phyloP scores from a whole-genome alignment of 116 monocot species.

The Posidonia oceanica region DNA sequence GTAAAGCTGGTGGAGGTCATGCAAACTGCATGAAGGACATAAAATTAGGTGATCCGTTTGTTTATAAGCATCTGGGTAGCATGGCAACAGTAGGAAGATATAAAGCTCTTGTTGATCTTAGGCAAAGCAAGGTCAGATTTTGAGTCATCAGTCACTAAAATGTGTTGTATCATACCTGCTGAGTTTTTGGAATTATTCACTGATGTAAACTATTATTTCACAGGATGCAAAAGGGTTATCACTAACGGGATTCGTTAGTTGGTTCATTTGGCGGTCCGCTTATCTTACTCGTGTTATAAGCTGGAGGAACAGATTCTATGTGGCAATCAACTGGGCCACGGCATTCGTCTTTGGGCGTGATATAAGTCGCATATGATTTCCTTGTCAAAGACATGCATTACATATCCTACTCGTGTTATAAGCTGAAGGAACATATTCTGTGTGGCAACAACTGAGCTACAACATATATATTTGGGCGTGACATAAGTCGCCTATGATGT shows the following conservation, averaged over 20 bases:
- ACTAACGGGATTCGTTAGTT: constrained; percentile 58
- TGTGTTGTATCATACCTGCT: background rate
- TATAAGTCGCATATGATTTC: constrained; percentile 43
- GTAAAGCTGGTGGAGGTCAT: constrained; percentile 39
- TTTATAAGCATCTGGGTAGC: constrained; percentile 67
- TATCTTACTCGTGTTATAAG: constrained; percentile 70
- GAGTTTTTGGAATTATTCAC: background rate
- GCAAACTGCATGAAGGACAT: constrained; percentile 29
- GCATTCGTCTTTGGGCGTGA: constrained; percentile 77
- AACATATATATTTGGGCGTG: constrained; percentile 17
- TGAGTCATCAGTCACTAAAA: background rate
- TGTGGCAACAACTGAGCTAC: constrained; percentile 6
- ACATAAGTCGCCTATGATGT: constrained; percentile 42
- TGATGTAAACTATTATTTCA: background rate
- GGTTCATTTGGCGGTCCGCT: constrained; percentile 75
- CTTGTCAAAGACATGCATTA: background rate
- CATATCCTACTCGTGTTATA: constrained; percentile 58
- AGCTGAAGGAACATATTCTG: too few species aligned
- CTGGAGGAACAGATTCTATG: constrained; percentile 87
- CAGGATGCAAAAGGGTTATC: constrained; percentile 63
- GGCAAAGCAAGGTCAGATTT: constrained; percentile 18
- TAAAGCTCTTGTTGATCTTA: constrained; percentile 64
- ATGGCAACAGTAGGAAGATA: constrained; percentile 68
- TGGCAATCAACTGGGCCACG: constrained; percentile 72
- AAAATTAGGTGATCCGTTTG: constrained; percentile 44